Conservation (phyloP, 2,329 filamentous ascomycete species). For the Clathrospora elynae region DNA sequence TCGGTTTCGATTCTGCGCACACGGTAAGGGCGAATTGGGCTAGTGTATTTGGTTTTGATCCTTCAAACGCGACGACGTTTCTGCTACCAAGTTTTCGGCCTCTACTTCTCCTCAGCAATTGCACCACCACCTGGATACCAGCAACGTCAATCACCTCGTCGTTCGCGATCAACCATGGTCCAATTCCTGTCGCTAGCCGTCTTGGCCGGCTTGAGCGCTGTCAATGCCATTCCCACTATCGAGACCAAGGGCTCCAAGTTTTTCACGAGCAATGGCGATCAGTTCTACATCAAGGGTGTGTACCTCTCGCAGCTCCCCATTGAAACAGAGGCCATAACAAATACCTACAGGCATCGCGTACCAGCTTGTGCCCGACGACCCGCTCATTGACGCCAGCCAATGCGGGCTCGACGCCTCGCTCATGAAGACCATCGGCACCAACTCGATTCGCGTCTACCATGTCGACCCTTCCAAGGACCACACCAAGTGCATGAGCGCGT, state of each 20-base stretch:
- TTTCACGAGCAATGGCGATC: conserved; percentile 78
- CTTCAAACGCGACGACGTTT: too few relatives aligned
- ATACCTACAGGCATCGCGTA: conserved; percentile 71
- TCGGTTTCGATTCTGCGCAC: too few relatives aligned
- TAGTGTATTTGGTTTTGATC: too few relatives aligned
- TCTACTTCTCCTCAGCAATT: background rate
- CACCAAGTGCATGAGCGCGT: conserved; percentile 77
- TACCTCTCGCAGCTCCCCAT: too few relatives aligned
- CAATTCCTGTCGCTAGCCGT: conserved; percentile 16
- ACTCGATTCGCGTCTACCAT: conserved; percentile 87
- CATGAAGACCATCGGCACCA: conserved; percentile 81
- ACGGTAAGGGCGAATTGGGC: too few relatives aligned
- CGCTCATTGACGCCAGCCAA: conserved; percentile 75
- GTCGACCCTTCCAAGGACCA: conserved; percentile 75
- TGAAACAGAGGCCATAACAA: conserved; percentile 16
- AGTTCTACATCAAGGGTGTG: conserved; percentile 83
- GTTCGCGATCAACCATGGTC: conserved; percentile 12
- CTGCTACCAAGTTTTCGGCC: too few relatives aligned
- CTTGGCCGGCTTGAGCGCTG: conserved; percentile 40
- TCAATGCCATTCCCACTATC: conserved; percentile 60
- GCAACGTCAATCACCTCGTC: background rate
- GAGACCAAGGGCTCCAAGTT: conserved; percentile 78
- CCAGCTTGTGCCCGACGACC: conserved; percentile 69
- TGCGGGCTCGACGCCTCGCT: conserved; percentile 74
- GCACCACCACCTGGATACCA: background rate